Conservation (phyloP, 2,329 filamentous ascomycete species). For the Metarhizium brunneum region DNA sequence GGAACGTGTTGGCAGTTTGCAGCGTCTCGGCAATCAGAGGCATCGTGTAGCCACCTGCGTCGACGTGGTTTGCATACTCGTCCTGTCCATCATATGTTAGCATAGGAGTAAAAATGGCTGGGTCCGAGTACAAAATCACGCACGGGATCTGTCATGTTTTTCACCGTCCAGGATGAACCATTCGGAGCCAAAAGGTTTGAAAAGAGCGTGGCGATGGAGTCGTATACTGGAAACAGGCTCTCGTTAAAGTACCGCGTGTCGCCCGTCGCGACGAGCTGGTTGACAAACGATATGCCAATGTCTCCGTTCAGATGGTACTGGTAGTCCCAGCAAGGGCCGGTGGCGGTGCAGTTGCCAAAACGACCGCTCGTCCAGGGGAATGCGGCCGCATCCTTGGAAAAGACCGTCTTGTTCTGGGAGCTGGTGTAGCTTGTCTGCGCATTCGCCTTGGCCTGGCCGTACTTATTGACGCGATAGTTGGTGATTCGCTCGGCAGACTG, state of each 20-base stretch:
- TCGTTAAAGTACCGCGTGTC: slow-evolving; percentile 11
- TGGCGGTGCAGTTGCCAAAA: slow-evolving; percentile 54
- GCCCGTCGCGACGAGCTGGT: slow-evolving; percentile 16
- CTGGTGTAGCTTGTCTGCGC: slow-evolving; percentile 2
- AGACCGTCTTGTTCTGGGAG: slow-evolving; percentile 36
- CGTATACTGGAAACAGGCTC: slow-evolving; percentile 50
- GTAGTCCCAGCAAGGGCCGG: slow-evolving; percentile 57
- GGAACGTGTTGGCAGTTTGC: slow-evolving; percentile 47
- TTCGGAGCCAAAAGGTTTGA: slow-evolving; percentile 52
- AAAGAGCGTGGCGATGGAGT: slow-evolving; percentile 54
- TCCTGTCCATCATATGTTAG: slow-evolving; percentile 25
- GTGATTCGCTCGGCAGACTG: slow-evolving; percentile 16
- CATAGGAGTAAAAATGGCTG: background rate
- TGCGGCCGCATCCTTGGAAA: slow-evolving; percentile 44
- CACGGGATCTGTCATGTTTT: slow-evolving; percentile 50
- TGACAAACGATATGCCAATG: slow-evolving; percentile 40
- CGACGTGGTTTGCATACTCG: slow-evolving; percentile 58
- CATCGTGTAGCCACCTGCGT: slow-evolving; percentile 63
- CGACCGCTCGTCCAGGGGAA: slow-evolving; percentile 61
- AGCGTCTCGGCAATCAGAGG: slow-evolving; percentile 48
- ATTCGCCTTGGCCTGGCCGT: slow-evolving; percentile 39
- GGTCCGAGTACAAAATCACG: slow-evolving; percentile 10
- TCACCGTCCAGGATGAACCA: slow-evolving; percentile 38
- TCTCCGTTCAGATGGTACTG: slow-evolving; percentile 64
- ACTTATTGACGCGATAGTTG: slow-evolving; percentile 16